Evolutionary conservation across 2,329 filamentous ascomycete genomes (phyloP).

Genomic region (Cucurbitaria berberidis): DNA sequence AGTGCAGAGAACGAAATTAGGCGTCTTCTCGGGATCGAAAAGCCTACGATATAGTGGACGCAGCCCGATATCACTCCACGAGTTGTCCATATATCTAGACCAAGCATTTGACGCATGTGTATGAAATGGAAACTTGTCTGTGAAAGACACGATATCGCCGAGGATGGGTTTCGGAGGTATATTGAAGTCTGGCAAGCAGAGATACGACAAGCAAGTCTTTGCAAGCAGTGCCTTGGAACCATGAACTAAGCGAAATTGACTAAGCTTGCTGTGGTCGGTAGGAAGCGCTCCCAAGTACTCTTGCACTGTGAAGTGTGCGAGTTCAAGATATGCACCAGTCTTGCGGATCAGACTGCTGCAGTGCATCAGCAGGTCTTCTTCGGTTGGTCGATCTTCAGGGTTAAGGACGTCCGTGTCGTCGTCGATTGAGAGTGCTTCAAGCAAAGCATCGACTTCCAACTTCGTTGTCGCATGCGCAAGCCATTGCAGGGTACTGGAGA

Average conservation of each 20-base stretch:
- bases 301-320: conserved; percentile 17
- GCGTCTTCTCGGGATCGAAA: neutral
- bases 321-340: neutral
- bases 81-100: neutral
- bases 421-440: conserved; percentile 12
- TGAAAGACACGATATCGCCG: neutral
- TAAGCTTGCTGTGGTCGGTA: neutral
- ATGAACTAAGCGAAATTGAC: neutral
- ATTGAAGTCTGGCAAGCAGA: conserved; percentile 1
- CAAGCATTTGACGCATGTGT: neutral
- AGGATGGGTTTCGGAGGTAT: neutral
- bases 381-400: conserved; percentile 6
- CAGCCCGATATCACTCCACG: neutral
- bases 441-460: conserved; percentile 5
- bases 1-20: neutral
- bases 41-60: neutral
- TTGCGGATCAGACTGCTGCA: conserved; percentile 18
- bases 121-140: neutral
- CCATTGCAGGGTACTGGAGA: conserved; percentile 9
- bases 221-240: neutral
- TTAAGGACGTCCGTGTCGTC: conserved; percentile 3
- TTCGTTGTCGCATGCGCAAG: neutral
- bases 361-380: conserved; percentile 4
- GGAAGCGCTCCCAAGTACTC: conserved; percentile 3
- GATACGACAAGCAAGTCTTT: conserved; percentile 1